phyloP scores from a whole-genome alignment of 371 early-diverging fungal species.

The Apophysomyces variabilis region DNA sequence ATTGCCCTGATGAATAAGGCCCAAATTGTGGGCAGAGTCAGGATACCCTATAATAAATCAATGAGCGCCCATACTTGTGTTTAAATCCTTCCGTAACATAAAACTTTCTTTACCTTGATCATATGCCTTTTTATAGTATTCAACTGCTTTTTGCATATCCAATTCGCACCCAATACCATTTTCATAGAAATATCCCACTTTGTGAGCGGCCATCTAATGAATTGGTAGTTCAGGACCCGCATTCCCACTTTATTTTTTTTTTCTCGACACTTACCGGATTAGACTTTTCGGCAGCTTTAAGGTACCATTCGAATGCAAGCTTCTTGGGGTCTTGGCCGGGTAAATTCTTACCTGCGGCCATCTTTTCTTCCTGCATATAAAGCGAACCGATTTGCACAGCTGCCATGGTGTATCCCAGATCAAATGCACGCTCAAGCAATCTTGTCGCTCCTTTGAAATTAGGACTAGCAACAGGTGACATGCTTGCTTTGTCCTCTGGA shows the following conservation, averaged over 20 bases:
- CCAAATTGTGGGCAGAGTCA: slow-evolving; percentile 65
- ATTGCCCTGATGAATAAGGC: slow-evolving; percentile 61
- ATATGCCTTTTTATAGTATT: slow-evolving; percentile 55
- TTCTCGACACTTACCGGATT: slow-evolving; percentile 51
- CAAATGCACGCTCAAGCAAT: slow-evolving; percentile 58
- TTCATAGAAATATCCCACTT: slow-evolving; percentile 58
- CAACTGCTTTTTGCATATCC: slow-evolving; percentile 50
- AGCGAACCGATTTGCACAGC: slow-evolving; percentile 64
- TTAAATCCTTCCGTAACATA: neutral
- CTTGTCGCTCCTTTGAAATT: slow-evolving; percentile 61
- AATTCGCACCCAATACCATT: slow-evolving; percentile 48
- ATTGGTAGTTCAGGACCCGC: neutral
- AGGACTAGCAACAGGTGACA: slow-evolving; percentile 60
- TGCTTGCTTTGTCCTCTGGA: slow-evolving; percentile 42
- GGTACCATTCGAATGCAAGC: slow-evolving; percentile 54
- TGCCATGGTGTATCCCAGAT: slow-evolving; percentile 60
- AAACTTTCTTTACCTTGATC: slow-evolving; percentile 46
- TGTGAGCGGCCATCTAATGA: slow-evolving; percentile 63
- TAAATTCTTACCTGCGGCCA: slow-evolving; percentile 57
- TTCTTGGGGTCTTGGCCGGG: slow-evolving; percentile 55
- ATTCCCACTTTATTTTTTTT: neutral
- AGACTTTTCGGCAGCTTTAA: slow-evolving; percentile 54
- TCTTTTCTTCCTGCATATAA: slow-evolving; percentile 59
- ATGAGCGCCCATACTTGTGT: neutral
- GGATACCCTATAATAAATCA: slow-evolving; percentile 49